Percentiles rank a stretch among this genome's conserved stretches.
phyloP scores from a whole-genome alignment of 768 basidiomycete genomes.

The Hygrocybe coccinea region DNA sequence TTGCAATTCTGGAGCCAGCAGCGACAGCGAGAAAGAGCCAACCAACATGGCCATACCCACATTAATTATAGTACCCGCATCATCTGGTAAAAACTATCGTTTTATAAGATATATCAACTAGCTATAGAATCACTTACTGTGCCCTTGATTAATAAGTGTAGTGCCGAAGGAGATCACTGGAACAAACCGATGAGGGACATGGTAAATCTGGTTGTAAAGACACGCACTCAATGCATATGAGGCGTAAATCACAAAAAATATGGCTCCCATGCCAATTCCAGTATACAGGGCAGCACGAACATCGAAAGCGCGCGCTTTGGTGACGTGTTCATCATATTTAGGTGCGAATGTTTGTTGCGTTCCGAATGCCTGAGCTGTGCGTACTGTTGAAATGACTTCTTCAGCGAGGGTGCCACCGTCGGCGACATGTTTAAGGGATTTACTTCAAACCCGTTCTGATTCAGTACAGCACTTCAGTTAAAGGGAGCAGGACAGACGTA shows the following conservation, averaged over 20 bases:
- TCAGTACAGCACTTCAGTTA: constrained; percentile 50
- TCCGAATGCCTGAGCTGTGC: constrained; percentile 90
- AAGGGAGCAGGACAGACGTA: constrained; percentile 36
- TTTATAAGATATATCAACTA: not conserved
- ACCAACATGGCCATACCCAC: constrained; percentile 81
- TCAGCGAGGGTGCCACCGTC: constrained; percentile 84
- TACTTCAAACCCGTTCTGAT: constrained; percentile 30
- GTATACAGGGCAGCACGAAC: constrained; percentile 54
- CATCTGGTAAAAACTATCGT: constrained; percentile 35
- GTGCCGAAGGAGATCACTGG: constrained; percentile 86
- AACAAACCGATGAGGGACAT: not conserved
- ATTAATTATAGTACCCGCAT: constrained; percentile 74
- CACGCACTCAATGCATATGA: constrained; percentile 61
- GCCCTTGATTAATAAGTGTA: constrained; percentile 63
- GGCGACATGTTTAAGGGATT: constrained; percentile 70
- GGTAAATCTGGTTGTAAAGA: not conserved
- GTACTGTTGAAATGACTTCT: constrained; percentile 86
- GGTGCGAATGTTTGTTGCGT: constrained; percentile 58
- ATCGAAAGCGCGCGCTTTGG: constrained; percentile 48
- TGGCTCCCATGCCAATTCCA: constrained; percentile 58
- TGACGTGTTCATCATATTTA: constrained; percentile 63
- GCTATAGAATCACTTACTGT: constrained; percentile 36
- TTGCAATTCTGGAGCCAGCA: constrained; percentile 85
- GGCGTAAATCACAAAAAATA: constrained; percentile 82
- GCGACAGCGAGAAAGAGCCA: constrained; percentile 83